A percentile compares a stretch with the other conserved stretches of the same genome.
Evolutionary conservation across 495 filamentous ascomycete genomes (phyloP).

Genomic region (Penicillium paradoxum): DNA sequence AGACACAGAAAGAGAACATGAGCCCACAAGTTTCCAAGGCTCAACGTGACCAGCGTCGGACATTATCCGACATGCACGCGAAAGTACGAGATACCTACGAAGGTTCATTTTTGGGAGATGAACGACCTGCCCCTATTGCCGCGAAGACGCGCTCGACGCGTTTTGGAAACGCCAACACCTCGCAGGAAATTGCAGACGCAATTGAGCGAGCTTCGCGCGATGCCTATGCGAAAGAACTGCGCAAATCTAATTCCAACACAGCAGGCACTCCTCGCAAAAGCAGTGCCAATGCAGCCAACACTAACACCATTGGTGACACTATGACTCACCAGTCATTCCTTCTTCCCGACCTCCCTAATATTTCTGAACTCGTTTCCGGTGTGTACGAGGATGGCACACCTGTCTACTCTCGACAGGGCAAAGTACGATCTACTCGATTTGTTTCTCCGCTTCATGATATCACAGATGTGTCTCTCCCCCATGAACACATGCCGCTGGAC

Average conservation of each 20-base stretch:
- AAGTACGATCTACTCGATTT: constrained; percentile 53
- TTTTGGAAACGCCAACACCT: constrained; percentile 46
- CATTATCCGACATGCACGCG: constrained; percentile 52
- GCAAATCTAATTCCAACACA: constrained; percentile 16
- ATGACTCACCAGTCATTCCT: constrained; percentile 56
- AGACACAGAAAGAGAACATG: constrained; percentile 44
- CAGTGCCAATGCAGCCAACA: constrained; percentile 14
- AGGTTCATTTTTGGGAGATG: constrained; percentile 46
- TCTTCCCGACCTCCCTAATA: constrained; percentile 63
- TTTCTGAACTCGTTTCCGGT: constrained; percentile 68
- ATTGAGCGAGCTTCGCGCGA: constrained; percentile 43
- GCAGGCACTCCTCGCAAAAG: constrained; percentile 22
- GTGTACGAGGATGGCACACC: constrained; percentile 62
- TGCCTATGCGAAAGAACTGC: constrained; percentile 34
- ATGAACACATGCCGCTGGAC: constrained; percentile 50
- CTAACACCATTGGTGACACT: constrained; percentile 33
- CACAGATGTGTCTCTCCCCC: constrained; percentile 35
- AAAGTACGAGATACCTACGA: constrained; percentile 53
- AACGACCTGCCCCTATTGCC: constrained; percentile 44
- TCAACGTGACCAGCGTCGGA: constrained; percentile 35
- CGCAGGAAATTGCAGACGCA: constrained; percentile 41
- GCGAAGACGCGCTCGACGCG: constrained; percentile 51
- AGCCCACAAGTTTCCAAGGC: constrained; percentile 35
- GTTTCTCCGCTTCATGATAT: constrained; percentile 41
- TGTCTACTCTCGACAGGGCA: constrained; percentile 50